Conservation (phyloP, 1,284 basidiomycete species). For the Cutaneotrichosporon curvatum region DNA sequence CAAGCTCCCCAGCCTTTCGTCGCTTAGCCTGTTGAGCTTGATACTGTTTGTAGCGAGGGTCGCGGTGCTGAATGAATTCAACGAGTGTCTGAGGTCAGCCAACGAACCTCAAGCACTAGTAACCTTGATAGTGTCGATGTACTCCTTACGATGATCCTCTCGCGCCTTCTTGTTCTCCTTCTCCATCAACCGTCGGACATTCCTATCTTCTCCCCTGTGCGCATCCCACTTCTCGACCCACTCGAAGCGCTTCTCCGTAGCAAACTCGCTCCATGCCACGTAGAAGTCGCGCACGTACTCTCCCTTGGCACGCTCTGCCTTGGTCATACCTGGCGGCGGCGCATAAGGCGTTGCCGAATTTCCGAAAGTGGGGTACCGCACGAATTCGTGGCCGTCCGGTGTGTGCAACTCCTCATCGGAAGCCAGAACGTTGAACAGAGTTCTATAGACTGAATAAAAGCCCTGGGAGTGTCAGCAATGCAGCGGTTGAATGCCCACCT, state of each 20-base stretch:
- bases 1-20: slow-evolving; percentile 10
- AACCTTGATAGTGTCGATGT: slow-evolving; percentile 84
- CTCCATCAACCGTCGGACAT: slow-evolving; percentile 82
- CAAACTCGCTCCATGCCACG: slow-evolving; percentile 76
- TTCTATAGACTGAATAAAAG: slow-evolving; percentile 85
- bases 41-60: slow-evolving; percentile 79
- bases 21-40: slow-evolving; percentile 51
- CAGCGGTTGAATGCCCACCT: slow-evolving; percentile 50
- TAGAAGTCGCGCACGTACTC: slow-evolving; percentile 69
- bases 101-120: slow-evolving; percentile 27
- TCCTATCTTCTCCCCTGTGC: slow-evolving; percentile 77
- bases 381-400: slow-evolving; percentile 46
- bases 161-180: slow-evolving; percentile 90
- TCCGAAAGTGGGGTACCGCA: slow-evolving; percentile 76
- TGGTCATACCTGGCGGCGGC: slow-evolving; percentile 49
- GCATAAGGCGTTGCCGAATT: slow-evolving; percentile 62
- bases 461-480: slow-evolving; percentile 51
- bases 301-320: slow-evolving; percentile 45
- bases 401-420: slow-evolving; percentile 67
- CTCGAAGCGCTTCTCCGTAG: slow-evolving; percentile 78
- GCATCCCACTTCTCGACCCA: slow-evolving; percentile 85
- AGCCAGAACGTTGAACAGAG: slow-evolving; percentile 75
- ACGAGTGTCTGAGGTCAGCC: slow-evolving; percentile 59
- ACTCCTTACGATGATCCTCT: slow-evolving; percentile 80
- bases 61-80: slow-evolving; percentile 82